Percentiles rank a stretch among this genome's conserved stretches.
phyloP scores from a whole-genome alignment of 1,284 basidiomycete species.

The Papiliotrema flavescens region DNA sequence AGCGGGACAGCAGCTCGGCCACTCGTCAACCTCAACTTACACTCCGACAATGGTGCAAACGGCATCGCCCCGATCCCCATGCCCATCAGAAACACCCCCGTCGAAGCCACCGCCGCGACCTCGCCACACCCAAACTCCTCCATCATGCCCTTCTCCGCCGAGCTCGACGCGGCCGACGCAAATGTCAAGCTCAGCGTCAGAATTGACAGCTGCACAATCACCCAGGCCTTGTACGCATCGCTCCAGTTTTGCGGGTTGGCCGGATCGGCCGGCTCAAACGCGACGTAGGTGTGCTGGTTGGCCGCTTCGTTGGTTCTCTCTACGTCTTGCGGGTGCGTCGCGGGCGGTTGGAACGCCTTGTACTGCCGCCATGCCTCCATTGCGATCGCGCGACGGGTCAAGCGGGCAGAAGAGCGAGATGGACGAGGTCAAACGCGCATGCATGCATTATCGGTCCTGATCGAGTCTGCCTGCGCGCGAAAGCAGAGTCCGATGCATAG shows the following conservation, averaged over 20 bases:
- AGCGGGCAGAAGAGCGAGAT: too few relatives aligned
- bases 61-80: slow-evolving; percentile 29
- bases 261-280: slow-evolving; percentile 17
- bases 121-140: slow-evolving; percentile 22
- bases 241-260: slow-evolving; percentile 28
- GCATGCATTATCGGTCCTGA: too few relatives aligned
- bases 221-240: slow-evolving; percentile 16
- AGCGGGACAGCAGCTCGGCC: too few relatives aligned
- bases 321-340: background rate
- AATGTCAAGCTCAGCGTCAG: slow-evolving; percentile 25
- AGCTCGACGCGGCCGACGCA: slow-evolving; percentile 16
- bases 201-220: slow-evolving; percentile 17
- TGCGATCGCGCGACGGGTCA: too few relatives aligned
- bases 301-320: background rate
- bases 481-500: too few relatives aligned
- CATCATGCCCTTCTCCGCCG: slow-evolving; percentile 18
- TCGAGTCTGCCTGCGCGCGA: too few relatives aligned
- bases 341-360: background rate
- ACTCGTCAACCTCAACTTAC: too few relatives aligned
- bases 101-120: slow-evolving; percentile 18
- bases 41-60: slow-evolving; percentile 23
- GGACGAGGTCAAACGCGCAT: too few relatives aligned
- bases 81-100: slow-evolving; percentile 23
- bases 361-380: slow-evolving; percentile 5
- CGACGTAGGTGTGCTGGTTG: slow-evolving; percentile 7